phyloP scores from a whole-genome alignment of 2,329 filamentous ascomycete species.

The Corynespora cassiicola region DNA sequence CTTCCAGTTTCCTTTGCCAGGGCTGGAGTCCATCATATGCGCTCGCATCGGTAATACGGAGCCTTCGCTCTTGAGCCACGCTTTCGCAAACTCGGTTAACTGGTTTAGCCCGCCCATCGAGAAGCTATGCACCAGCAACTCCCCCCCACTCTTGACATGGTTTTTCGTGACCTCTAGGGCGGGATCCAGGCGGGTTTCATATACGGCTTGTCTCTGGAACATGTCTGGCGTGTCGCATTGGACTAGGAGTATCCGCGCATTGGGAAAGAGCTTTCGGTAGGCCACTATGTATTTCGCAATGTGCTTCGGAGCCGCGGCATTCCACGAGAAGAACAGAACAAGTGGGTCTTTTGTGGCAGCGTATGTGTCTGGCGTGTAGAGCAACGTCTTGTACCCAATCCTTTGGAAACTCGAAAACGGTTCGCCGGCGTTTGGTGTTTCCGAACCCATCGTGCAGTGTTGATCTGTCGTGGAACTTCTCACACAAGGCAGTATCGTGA shows the following conservation, averaged over 20 bases:
- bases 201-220: slow-evolving; percentile 26
- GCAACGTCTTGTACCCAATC: slow-evolving; percentile 42
- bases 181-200: slow-evolving; percentile 24
- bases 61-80: slow-evolving; percentile 30
- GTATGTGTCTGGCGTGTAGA: slow-evolving; percentile 32
- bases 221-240: slow-evolving; percentile 37
- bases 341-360: slow-evolving; percentile 23
- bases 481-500: no score
- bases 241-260: slow-evolving; percentile 37
- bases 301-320: slow-evolving; percentile 41
- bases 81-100: slow-evolving; percentile 37
- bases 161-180: slow-evolving; percentile 32
- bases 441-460: no score
- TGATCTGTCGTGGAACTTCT: no score
- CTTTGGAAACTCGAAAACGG: slow-evolving; percentile 38
- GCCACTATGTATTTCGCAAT: slow-evolving; percentile 44
- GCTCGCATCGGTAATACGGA: slow-evolving; percentile 31
- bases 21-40: slow-evolving; percentile 42
- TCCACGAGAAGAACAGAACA: slow-evolving; percentile 43
- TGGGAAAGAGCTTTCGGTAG: slow-evolving; percentile 39
- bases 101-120: slow-evolving; percentile 46
- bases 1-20: slow-evolving; percentile 39
- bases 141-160: slow-evolving; percentile 26
- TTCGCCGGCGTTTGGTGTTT: no score
- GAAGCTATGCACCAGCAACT: slow-evolving; percentile 42